Conservation (phyloP, 2,329 filamentous ascomycete genomes). For the Plectosphaerella sp. region DNA sequence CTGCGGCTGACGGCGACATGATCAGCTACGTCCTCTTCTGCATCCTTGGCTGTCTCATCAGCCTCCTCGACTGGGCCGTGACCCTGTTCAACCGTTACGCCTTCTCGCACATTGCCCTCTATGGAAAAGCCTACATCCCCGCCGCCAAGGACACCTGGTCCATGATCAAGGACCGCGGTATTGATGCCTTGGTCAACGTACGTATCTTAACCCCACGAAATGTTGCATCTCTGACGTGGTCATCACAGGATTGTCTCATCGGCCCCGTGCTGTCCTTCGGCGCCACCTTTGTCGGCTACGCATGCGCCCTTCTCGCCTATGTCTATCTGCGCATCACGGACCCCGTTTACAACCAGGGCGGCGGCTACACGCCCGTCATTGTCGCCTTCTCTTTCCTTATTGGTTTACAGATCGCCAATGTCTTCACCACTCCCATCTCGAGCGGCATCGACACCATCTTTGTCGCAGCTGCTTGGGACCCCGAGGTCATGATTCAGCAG, state of each 20-base stretch:
- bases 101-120: slow-evolving; percentile 88
- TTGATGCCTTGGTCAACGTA: slow-evolving; percentile 80
- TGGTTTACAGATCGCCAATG: slow-evolving; percentile 81
- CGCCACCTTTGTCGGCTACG: slow-evolving; percentile 77
- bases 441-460: slow-evolving; percentile 93
- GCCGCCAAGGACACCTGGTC: slow-evolving; percentile 87
- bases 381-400: slow-evolving; percentile 86
- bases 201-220: slow-evolving; percentile 10
- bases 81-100: slow-evolving; percentile 89
- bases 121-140: slow-evolving; percentile 81
- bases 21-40: slow-evolving; percentile 65
- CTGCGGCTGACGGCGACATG: slow-evolving; percentile 64
- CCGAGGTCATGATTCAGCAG: slow-evolving; percentile 70
- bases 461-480: slow-evolving; percentile 68
- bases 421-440: slow-evolving; percentile 83
- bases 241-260: slow-evolving; percentile 65
- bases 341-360: slow-evolving; percentile 68
- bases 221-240: background rate
- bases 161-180: slow-evolving; percentile 88
- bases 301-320: slow-evolving; percentile 76
- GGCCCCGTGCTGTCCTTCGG: slow-evolving; percentile 73
- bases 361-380: slow-evolving; percentile 69
- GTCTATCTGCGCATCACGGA: slow-evolving; percentile 80
- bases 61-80: slow-evolving; percentile 77
- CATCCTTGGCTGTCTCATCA: slow-evolving; percentile 70